Base-by-base conservation (phyloP, 2,329 filamentous ascomycete genomes). In the Fusarium nanum region DNA sequence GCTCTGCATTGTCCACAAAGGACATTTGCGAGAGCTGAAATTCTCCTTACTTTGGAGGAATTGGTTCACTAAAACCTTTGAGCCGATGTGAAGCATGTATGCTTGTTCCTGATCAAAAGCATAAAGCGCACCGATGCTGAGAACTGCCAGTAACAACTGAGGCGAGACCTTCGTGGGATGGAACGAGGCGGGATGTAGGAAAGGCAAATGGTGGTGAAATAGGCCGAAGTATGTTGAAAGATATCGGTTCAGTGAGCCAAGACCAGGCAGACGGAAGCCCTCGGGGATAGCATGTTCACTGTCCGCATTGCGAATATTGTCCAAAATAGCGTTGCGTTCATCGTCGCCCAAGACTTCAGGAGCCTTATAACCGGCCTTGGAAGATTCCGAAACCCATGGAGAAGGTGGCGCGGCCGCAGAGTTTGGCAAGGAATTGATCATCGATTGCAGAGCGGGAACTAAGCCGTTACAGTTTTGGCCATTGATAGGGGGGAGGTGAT, bases 31-130 rank as follows among this genome's bases (percentile, higher is more conserved):
- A 11, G 96, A 98, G 84, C 95, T 97, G 81, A 98, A 98, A 82
- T 97, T 97, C 80, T 98, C 94, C 85, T 98, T 98, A 83, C 98
- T 97, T 81, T 97, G 94, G 68, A 99, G 81, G 80, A 98, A 98
- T 79, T 98, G 93, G 78, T 97, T 98, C 75, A 98, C 94, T 20
- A 99, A 88, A 28, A 98, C 92, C 84, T 98, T 99, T 64, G 96
- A 97, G 20, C 95, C 96, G 73, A 98, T 97, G 82, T 99, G 96
- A 23, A 98, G 89, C 87, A 97, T 93, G 79, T 98, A 98, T 1
- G 96, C 96, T 78, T 97, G 93, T 75, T 98, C 95, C 78, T 97
- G 93, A 77, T 98, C 95, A 78, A 98, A 98, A 18, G 95, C 95
- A 81, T 98, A 98, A 22, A 99, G 84, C 12, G 96, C 95, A 75